phyloP scores from a whole-genome alignment of 495 filamentous ascomycete species.

The Penicillium steckii region DNA sequence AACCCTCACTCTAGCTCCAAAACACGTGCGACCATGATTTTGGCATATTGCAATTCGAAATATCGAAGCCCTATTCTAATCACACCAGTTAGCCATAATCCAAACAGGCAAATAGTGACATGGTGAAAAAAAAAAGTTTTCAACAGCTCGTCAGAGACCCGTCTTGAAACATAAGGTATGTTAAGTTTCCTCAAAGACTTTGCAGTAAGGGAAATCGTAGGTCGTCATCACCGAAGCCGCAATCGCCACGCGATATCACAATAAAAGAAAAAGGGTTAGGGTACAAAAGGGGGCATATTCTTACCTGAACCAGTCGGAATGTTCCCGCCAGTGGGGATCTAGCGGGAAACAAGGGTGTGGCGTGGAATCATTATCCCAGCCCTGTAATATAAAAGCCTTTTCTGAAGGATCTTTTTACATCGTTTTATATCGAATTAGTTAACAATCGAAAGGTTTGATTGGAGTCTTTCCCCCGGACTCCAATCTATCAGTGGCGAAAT shows the following conservation, averaged over 20 bases:
- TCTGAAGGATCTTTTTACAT: no score
- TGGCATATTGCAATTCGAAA: no score
- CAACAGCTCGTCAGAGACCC: background rate
- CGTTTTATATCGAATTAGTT: no score
- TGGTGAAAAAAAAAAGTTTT: background rate
- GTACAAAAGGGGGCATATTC: background rate
- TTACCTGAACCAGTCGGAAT: background rate
- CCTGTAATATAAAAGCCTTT: background rate
- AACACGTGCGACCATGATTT: no score
- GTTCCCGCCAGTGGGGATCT: background rate
- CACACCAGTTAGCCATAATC: background rate
- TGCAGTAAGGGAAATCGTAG: constrained; percentile 1
- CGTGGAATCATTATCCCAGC: background rate
- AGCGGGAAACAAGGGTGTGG: background rate
- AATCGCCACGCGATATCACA: background rate
- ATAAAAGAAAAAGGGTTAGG: background rate
- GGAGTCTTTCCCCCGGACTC: no score
- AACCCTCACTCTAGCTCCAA: no score
- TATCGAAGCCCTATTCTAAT: constrained; percentile 1
- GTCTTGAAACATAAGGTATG: background rate
- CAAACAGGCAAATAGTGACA: background rate
- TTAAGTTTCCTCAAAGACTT: background rate
- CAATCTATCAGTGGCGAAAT: no score
- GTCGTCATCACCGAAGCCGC: background rate
- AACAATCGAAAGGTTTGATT: no score